Conservation (phyloP, 2,329 filamentous ascomycete genomes). For the Fusarium armeniacum region DNA sequence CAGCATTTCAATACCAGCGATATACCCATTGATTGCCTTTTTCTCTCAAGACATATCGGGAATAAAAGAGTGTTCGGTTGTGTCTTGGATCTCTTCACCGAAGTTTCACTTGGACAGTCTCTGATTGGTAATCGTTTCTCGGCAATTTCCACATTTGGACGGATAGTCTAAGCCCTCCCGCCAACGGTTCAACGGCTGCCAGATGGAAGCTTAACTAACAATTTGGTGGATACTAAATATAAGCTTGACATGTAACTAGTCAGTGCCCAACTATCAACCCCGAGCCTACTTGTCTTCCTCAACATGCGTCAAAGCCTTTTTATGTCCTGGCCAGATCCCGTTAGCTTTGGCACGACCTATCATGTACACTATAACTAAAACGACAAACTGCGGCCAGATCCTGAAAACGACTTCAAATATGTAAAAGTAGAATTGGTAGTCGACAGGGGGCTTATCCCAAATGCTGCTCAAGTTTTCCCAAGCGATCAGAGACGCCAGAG, state of each 20-base stretch:
- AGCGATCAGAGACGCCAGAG: too few species aligned
- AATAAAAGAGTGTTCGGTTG: too few species aligned
- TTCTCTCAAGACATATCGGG: neutral
- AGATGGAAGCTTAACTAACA: neutral
- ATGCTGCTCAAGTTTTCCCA: too few species aligned
- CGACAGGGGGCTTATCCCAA: too few species aligned
- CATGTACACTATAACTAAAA: conserved; percentile 48
- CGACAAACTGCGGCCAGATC: conserved; percentile 47
- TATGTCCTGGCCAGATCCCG: conserved; percentile 49
- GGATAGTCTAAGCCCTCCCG: neutral
- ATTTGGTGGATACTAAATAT: neutral
- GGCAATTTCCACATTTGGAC: neutral
- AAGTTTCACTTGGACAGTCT: neutral
- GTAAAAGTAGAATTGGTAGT: conserved; percentile 15
- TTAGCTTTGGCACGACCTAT: conserved; percentile 47
- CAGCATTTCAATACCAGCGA: neutral
- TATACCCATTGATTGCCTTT: neutral
- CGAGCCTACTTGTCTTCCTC: conserved; percentile 23
- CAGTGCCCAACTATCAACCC: neutral
- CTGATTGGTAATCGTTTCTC: neutral
- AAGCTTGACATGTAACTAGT: neutral
- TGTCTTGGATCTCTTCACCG: neutral
- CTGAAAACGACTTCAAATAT: conserved; percentile 48
- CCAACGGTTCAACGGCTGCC: neutral
- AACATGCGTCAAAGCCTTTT: conserved; percentile 29